Base-by-base conservation (phyloP, 371 early-diverging fungal species). In the Blyttiomyces sp. region DNA sequence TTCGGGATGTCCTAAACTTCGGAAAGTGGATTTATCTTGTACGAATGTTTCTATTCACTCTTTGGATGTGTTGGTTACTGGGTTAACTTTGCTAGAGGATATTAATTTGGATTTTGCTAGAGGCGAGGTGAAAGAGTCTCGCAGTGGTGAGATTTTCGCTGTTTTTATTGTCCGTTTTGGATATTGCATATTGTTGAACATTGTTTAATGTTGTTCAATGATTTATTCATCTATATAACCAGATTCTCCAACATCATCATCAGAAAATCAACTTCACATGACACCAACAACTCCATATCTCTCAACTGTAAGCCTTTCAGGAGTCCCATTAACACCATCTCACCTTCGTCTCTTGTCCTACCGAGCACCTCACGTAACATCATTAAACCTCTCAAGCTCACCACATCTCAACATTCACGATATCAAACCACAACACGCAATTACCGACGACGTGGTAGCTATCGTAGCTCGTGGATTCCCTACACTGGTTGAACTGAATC, bases 1-100 rank as follows among this genome's bases (percentile, higher is more conserved):
- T 17, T 4, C 13, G 3, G 66, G 66, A n/a, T 66, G 66, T 39
- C 60, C 66, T 11, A 33, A 39, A 45, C 51, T 66, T 23, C 53
- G 42, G 16, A 17, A 26, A 13, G 31, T 66, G 19, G 56, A 66
- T 35, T 39, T 66, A 21, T 55, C 45, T n/a, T 46, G 34, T 23
- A 61, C 61, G 6, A 66, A 66, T 50, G 56, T 60, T n/a, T 19
- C 54, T 1, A 31, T 61, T 13, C 21, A 46, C 17, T 35, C 61
- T 3, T 19, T 60, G 27, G 43, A 54, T 3, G 9, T 56, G 7
- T 34, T 66, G 13, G 21, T 66, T 23, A 35, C 24, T 13, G 66
- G 66, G 3, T 35, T 66, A 17, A 24, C 11, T 4, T 31, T 19
- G 32, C 34, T 66, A 4, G 61, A 66, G 27, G 28, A 34, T 23